phyloP scores from a whole-genome alignment of 345 rosid species.

The Sapria himalayana region DNA sequence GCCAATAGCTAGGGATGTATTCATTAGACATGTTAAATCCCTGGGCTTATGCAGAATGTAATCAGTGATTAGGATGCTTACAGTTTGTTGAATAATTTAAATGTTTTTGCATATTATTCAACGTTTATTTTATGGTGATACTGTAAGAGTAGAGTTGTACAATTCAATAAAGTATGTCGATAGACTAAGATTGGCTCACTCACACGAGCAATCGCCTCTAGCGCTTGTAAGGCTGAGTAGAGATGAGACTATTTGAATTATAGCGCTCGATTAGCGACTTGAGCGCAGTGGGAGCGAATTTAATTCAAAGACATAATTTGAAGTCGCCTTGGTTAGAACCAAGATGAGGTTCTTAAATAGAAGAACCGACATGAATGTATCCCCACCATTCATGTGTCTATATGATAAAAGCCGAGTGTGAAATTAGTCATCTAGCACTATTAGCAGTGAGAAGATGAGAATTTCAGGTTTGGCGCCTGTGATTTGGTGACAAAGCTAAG shows the following conservation, averaged over 20 bases:
- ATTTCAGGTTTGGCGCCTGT: background rate
- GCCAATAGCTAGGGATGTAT: conserved; percentile 1
- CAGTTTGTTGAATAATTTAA: no score
- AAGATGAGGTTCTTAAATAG: background rate
- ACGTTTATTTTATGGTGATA: no score
- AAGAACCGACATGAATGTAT: background rate
- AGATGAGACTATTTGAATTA: no score
- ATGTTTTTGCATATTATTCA: no score
- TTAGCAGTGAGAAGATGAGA: background rate
- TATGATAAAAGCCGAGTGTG: background rate
- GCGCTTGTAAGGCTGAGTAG: background rate
- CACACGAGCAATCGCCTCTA: conserved; percentile 3
- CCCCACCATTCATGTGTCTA: background rate
- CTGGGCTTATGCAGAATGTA: background rate
- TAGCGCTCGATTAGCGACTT: no score
- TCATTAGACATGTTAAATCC: background rate
- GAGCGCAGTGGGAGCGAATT: no score
- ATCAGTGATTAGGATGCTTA: background rate
- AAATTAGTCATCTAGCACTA: background rate
- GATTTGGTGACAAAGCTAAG: background rate
- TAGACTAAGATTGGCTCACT: background rate
- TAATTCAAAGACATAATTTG: no score
- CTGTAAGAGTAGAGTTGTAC: no score
- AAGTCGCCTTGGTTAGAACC: background rate
- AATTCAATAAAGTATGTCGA: no score